Evolutionary conservation across 768 basidiomycete species (phyloP), one percentile per base, ranked within the genome.

Genomic region (Tricholoma sp.): DNA sequence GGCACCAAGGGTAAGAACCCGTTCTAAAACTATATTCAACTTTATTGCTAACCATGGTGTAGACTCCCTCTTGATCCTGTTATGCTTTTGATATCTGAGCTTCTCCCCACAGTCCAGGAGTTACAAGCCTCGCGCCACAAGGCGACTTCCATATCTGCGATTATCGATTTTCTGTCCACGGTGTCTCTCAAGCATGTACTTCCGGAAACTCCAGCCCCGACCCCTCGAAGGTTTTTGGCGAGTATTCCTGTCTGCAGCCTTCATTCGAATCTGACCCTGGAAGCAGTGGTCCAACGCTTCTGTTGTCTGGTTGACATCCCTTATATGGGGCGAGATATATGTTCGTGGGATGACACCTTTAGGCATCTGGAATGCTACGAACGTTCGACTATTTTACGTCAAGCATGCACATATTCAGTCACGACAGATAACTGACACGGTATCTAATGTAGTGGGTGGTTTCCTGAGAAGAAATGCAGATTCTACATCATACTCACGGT

Each of bases 291-390:
- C 94, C 11, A 90, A 94, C 62, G 87, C 91, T 1, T 94, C 93
- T 2, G 78, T 89, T 58, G 81, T 94, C 16, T 98, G 97, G 96
- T 78, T 96, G 35, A 91, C 94, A 4, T 94, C 91, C 0, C 74
- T 98, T 54, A 86, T 95, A 19, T 99, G 96, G 94, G 95, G 97
- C 39, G 92, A 95, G 67, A 83, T 96, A 18, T 99, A 95, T 67
- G 89, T 97, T 19, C 86, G 89, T 49, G 89, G 87, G 5, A 89
- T 95, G 84, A 83, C 86, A 1, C 89, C 89, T 1, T 75, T 94
- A 21, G 91, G 90, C 11, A 84, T 95, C 43, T 98, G 95, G 94
- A 91, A 91, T 62, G 82, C 85, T 18, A 97, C 94, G 12, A 88
- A 84, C 50, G 92, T 97, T 27, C 84, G 90, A 41, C 71, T 98